phyloP scores from a whole-genome alignment of 345 rosid species.

The Linum usitatissimum region DNA sequence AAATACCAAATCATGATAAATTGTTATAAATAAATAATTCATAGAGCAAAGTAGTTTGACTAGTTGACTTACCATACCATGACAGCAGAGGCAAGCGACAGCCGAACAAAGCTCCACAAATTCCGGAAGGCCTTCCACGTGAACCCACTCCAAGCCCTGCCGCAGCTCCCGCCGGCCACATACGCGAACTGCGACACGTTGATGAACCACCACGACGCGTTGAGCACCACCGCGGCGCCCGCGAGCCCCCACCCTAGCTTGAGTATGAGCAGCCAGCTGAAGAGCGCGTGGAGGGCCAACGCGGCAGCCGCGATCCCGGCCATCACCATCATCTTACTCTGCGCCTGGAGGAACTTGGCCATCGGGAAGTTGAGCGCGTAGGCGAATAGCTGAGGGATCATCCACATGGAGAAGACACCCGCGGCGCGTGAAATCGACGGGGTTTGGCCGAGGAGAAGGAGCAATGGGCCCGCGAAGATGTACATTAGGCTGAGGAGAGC shows the following conservation, averaged over 20 bases:
- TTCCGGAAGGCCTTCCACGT: conserved; percentile 69
- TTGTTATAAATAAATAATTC: background rate
- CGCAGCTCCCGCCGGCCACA: conserved; percentile 62
- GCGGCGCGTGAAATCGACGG: conserved; percentile 11
- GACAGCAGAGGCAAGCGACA: conserved; percentile 81
- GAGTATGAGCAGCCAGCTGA: conserved; percentile 63
- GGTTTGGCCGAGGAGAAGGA: conserved; percentile 11
- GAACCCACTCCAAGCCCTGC: conserved; percentile 72
- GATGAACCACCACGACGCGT: conserved; percentile 64
- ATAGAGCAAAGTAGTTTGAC: background rate
- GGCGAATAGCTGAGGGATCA: conserved; percentile 15
- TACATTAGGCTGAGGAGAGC: conserved; percentile 3
- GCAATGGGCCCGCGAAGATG: conserved; percentile 11
- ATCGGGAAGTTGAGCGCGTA: conserved; percentile 13
- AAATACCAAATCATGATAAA: background rate
- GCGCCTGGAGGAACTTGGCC: conserved; percentile 13
- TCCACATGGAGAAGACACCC: conserved; percentile 10
- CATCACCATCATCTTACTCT: conserved; percentile 15
- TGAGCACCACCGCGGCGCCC: conserved; percentile 61
- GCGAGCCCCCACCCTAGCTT: conserved; percentile 58
- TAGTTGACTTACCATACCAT: conserved; percentile 70
- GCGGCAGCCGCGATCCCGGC: conserved; percentile 7
- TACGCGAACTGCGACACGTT: conserved; percentile 42
- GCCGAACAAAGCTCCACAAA: conserved; percentile 53
- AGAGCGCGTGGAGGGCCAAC: conserved; percentile 26